These are phyloP conservation scores for Colletotrichum salicis DNA, from an alignment of 2,329 filamentous ascomycete species.

Conservation along the genomic window DNA sequence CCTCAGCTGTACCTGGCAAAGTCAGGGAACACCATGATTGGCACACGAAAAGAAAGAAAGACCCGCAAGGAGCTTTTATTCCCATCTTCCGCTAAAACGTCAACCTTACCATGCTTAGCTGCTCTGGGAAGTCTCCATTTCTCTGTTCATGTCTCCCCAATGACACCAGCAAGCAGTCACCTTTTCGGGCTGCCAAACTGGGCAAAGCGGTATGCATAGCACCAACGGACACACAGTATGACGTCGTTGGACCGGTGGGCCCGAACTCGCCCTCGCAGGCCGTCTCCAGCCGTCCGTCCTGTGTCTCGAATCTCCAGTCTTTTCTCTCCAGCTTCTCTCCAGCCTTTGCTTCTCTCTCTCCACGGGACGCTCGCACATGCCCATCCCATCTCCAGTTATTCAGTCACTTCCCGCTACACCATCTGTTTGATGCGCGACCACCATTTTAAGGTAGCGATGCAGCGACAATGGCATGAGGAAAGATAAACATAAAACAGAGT, in stretches of 20 bases:
- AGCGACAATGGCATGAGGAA: background rate
- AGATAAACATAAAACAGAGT: background rate
- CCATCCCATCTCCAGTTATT: constrained; percentile 9
- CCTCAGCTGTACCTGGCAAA: background rate
- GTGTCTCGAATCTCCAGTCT: background rate
- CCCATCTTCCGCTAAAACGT: background rate
- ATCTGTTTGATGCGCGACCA: background rate
- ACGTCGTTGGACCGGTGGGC: constrained; percentile 19
- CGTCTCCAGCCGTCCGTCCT: background rate
- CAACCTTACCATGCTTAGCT: background rate
- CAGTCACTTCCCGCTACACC: background rate
- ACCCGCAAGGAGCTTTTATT: background rate
- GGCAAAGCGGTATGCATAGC: constrained; percentile 21
- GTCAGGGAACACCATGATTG: background rate
- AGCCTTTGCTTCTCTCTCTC: background rate
- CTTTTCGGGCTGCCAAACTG: constrained; percentile 8
- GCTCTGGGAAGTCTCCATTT: background rate
- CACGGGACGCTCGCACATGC: background rate
- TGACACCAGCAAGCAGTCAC: background rate
- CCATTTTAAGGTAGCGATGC: background rate
- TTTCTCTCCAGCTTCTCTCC: background rate
- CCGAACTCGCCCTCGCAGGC: background rate
- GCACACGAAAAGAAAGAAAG: background rate
- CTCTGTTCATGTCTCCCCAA: background rate
- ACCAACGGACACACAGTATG: constrained; percentile 11